Evolutionary conservation across 208 protist species (phyloP).

Genomic region (Crithidia expoeki): DNA sequence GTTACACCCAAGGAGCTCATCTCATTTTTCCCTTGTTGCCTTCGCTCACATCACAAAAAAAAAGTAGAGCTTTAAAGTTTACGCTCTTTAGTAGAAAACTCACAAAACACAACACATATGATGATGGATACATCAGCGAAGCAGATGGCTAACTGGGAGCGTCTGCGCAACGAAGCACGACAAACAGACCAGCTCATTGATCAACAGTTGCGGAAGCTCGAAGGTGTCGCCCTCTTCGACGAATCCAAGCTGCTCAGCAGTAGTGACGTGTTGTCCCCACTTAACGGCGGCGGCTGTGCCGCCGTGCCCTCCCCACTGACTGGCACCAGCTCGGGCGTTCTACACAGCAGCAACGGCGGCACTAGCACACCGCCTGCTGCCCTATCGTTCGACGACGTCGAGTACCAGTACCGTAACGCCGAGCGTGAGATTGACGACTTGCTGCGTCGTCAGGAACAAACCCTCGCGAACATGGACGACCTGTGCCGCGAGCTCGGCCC

Average conservation of each 20-base stretch:
- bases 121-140: slow-evolving; percentile 18
- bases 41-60: too few relatives aligned
- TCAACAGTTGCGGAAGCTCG: slow-evolving; percentile 55
- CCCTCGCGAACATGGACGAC: slow-evolving; percentile 38
- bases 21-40: too few relatives aligned
- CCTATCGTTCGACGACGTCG: slow-evolving; percentile 19
- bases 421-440: slow-evolving; percentile 29
- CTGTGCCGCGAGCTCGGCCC: slow-evolving; percentile 26
- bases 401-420: slow-evolving; percentile 29
- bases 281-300: not conserved
- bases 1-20: too few relatives aligned
- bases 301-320: slow-evolving; percentile 6
- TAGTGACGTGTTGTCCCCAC: not conserved
- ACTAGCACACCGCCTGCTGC: slow-evolving; percentile 2
- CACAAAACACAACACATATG: not conserved
- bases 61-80: too few relatives aligned
- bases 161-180: slow-evolving; percentile 68
- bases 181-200: slow-evolving; percentile 66
- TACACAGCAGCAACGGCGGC: slow-evolving; percentile 7
- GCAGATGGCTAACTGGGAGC: slow-evolving; percentile 53
- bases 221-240: slow-evolving; percentile 43
- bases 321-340: not conserved
- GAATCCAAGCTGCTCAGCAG: slow-evolving; percentile 23
- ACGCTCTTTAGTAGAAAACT: slow-evolving; percentile 9
- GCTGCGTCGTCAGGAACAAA: slow-evolving; percentile 33